Evolutionary conservation across 2,329 filamentous ascomycete genomes (phyloP), one percentile per base, ranked within the genome.

Genomic region (Xylaria sp.): DNA sequence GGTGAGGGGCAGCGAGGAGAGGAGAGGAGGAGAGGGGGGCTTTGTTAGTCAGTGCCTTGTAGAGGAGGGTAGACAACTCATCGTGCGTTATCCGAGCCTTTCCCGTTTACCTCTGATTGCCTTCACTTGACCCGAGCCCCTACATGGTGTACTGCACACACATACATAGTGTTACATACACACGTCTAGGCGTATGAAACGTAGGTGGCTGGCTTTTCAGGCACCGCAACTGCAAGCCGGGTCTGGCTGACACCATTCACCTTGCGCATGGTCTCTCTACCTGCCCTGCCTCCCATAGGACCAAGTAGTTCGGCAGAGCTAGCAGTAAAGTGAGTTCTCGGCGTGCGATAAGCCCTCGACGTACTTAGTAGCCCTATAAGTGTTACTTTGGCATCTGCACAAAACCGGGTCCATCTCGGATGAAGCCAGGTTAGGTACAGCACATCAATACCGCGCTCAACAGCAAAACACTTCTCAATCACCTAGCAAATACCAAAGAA

Each of bases 61-160:
- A 72, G 68, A 72, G 70, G 71, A 67, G 65, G 71, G 68, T 64
- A 65, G 72, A 70, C 72, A 72, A 74, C 72, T 72, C 72, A 74
- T 74, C 72, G 58, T 72, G 72, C 72, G 61, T 72, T 65, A 46
- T 71, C 57, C 65, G 58, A 36, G 56, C 68, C 54, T 62, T 68
- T 69, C 67, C 67, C 54, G 9, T 49, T 66, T 66, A 36, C 28
- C 51, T 36, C 23, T 55, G 43, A 55, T 56, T 54, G 36, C 62
- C 61, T 36, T 70, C 69, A 72, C 71, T 71, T 72, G 70, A 70
- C 70, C 62, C 57, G 48, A 51, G 33, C 25, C 46, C 59, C 31
- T 48, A 59, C 41, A 15, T 55, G 33, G 20, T 49, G 49, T 64
- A 36, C 28, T 28, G 28, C 62, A 55, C 62, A 55, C 59, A 48